Conservation (phyloP, 768 basidiomycete species). For the Gymnopilus dilepis region DNA sequence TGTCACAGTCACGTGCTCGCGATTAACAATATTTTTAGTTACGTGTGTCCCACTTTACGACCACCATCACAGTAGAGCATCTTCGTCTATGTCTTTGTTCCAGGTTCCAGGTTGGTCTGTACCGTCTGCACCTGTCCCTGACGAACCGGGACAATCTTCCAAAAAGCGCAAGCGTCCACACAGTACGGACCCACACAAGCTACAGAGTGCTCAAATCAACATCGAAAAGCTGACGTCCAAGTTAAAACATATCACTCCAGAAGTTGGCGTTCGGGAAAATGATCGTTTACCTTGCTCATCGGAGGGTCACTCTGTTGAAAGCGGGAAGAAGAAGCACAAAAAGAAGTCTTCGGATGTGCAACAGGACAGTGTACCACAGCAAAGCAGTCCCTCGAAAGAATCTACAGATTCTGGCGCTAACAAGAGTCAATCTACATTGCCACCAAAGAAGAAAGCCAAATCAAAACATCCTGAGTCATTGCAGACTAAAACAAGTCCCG, state of each 20-base stretch:
- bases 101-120: constrained; percentile 76
- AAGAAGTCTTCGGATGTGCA: neutral
- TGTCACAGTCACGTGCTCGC: neutral
- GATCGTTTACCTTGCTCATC: neutral
- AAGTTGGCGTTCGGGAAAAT: constrained; percentile 19
- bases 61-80: neutral
- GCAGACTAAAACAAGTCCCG: constrained; percentile 23
- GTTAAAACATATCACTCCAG: constrained; percentile 36
- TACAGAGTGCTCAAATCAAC: constrained; percentile 50
- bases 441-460: constrained; percentile 21
- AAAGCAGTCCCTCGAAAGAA: neutral
- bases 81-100: constrained; percentile 41
- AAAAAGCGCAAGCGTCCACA: constrained; percentile 61
- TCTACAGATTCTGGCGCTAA: neutral
- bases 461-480: constrained; percentile 14
- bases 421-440: constrained; percentile 3
- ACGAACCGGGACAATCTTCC: constrained; percentile 36
- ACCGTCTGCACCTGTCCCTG: constrained; percentile 44
- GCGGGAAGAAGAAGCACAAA: neutral
- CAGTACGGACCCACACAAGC: constrained; percentile 38
- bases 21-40: neutral
- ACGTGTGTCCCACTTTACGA: too few relatives aligned
- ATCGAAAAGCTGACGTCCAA: constrained; percentile 65
- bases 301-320: constrained; percentile 13
- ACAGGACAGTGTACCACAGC: neutral